Percentiles rank a stretch among this genome's conserved stretches.
These are phyloP conservation scores for Chlorella variabilis DNA, from an alignment of 163 green algal species.

Conservation along the genomic window DNA sequence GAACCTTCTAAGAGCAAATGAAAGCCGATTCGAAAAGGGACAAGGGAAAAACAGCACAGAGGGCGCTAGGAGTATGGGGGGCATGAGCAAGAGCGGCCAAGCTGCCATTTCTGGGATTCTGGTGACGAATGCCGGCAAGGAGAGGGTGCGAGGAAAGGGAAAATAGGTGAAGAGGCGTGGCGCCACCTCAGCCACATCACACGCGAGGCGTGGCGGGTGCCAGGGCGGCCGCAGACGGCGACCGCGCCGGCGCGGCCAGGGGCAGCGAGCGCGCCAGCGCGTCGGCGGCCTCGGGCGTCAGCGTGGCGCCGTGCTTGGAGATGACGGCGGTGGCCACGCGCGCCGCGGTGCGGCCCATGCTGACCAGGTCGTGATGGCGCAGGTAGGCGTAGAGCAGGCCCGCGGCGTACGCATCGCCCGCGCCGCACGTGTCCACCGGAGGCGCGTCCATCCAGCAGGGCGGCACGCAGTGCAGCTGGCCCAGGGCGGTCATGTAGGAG, in stretches of 20 bases:
- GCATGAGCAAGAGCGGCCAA: too few species aligned
- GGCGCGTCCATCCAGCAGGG: constrained; percentile 68
- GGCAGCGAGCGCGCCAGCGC: constrained; percentile 46
- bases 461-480: constrained; percentile 71
- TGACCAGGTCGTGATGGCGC: constrained; percentile 53
- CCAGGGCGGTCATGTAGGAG: constrained; percentile 73
- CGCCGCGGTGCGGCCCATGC: constrained; percentile 65
- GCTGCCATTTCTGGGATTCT: too few species aligned
- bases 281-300: constrained; percentile 63
- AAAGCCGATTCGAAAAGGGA: too few species aligned
- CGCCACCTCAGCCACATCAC: too few species aligned
- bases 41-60: too few species aligned
- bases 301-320: constrained; percentile 55
- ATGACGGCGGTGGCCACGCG: constrained; percentile 75
- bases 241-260: neutral
- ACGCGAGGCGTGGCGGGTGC: constrained; percentile 2
- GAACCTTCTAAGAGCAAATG: too few species aligned
- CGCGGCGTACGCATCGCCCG: constrained; percentile 89
- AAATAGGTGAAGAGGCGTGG: too few species aligned
- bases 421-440: constrained; percentile 90
- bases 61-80: too few species aligned
- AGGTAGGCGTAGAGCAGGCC: constrained; percentile 80
- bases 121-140: too few species aligned
- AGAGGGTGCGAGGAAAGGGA: too few species aligned
- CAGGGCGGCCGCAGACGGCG: neutral